Conservation (phyloP, 2,329 filamentous ascomycete genomes). For the Aspergillus proliferans region DNA sequence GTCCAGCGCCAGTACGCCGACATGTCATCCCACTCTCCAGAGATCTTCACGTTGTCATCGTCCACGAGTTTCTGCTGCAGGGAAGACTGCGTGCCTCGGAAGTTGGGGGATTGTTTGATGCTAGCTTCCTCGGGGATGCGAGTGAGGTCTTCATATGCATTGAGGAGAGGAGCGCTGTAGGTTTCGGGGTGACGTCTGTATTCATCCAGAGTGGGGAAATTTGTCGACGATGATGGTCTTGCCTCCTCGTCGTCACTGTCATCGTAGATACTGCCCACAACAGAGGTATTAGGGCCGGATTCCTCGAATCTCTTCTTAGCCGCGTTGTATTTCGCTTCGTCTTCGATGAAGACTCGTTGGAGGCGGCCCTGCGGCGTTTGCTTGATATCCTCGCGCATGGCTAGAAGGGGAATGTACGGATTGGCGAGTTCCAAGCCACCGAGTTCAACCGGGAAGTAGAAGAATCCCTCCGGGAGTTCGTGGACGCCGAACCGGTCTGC, state of each 20-base stretch:
- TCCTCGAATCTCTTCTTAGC: constrained; percentile 28
- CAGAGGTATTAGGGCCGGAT: constrained; percentile 13
- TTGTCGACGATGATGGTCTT: constrained; percentile 1
- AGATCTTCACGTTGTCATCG: constrained; percentile 13
- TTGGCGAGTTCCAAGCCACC: constrained; percentile 48
- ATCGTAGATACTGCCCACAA: neutral
- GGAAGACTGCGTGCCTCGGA: constrained; percentile 17
- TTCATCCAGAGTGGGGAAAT: constrained; percentile 38
- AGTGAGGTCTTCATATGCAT: constrained; percentile 28
- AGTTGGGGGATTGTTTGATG: constrained; percentile 21
- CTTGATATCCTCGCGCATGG: constrained; percentile 41
- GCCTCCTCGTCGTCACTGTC: constrained; percentile 5
- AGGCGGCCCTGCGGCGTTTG: constrained; percentile 29
- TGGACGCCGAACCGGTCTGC: constrained; percentile 46
- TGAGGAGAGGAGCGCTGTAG: constrained; percentile 21
- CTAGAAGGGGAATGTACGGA: constrained; percentile 44
- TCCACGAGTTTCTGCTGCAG: constrained; percentile 7
- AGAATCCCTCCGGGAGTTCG: constrained; percentile 46
- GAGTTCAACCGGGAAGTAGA: constrained; percentile 48
- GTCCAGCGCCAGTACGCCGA: constrained; percentile 40
- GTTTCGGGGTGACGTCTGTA: constrained; percentile 31
- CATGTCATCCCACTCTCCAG: constrained; percentile 27
- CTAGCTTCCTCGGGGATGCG: constrained; percentile 26
- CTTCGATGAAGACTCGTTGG: constrained; percentile 30
- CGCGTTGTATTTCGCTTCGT: constrained; percentile 51